Evolutionary conservation across 345 rosid genomes (phyloP).

Genomic region (Syzygium aromaticum): DNA sequence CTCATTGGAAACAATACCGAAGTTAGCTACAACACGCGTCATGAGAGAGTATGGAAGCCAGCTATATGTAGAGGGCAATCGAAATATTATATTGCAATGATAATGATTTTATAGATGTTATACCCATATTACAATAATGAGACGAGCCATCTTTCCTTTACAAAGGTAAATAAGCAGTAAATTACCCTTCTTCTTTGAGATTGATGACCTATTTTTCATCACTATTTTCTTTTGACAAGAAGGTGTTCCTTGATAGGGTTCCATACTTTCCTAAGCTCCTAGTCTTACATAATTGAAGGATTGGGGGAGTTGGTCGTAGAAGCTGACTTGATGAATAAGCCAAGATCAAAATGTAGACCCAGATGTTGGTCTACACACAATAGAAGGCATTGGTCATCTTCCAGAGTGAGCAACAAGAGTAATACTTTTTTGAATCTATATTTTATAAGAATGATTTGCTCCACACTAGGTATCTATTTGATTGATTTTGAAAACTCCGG

Average conservation of each 20-base stretch:
- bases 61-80: too few species aligned
- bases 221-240: not conserved
- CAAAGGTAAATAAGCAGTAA: not conserved
- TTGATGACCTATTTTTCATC: not conserved
- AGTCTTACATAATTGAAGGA: not conserved
- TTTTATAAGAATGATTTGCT: too few species aligned
- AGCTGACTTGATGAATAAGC: not conserved
- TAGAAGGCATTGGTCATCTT: not conserved
- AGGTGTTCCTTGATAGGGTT: not conserved
- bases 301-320: not conserved
- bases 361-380: not conserved
- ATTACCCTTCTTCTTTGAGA: not conserved
- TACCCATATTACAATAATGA: not conserved
- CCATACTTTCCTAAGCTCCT: not conserved
- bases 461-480: too few species aligned
- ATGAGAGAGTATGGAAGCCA: too few species aligned
- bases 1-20: not conserved
- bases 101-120: too few species aligned
- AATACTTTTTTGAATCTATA: too few species aligned
- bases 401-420: too few species aligned
- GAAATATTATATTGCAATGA: too few species aligned
- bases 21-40: too few species aligned
- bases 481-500: not conserved
- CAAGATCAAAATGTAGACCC: not conserved
- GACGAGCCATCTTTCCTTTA: not conserved